Evolutionary conservation across 177 flowering plant species (phyloP).

Genomic region (Telopea speciosissima): DNA sequence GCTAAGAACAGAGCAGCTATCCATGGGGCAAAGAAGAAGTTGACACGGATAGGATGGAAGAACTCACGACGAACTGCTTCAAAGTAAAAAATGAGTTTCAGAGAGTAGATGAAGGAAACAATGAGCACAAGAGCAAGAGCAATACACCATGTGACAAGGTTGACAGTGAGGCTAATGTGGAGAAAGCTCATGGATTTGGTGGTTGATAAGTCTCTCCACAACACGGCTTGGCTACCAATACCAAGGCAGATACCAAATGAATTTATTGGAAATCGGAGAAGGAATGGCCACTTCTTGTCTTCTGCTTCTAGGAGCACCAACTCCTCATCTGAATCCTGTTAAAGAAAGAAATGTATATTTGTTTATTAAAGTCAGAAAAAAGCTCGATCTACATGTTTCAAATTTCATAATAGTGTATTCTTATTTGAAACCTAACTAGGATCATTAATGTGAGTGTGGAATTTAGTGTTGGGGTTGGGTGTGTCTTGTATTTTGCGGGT

Average conservation of each 20-base stretch:
- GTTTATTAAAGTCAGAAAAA: too few relatives aligned
- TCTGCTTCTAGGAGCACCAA: slow-evolving; percentile 41
- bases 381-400: too few relatives aligned
- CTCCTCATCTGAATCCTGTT: slow-evolving; percentile 55
- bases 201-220: slow-evolving; percentile 68
- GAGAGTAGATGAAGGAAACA: slow-evolving; percentile 38
- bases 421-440: too few relatives aligned
- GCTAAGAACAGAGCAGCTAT: slow-evolving; percentile 54
- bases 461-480: too few relatives aligned
- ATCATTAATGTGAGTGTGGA: too few relatives aligned
- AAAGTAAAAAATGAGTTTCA: slow-evolving; percentile 62
- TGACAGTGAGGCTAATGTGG: slow-evolving; percentile 38
- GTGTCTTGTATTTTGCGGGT: too few relatives aligned
- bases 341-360: too few relatives aligned
- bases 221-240: slow-evolving; percentile 73
- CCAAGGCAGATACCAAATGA: slow-evolving; percentile 81
- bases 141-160: slow-evolving; percentile 59
- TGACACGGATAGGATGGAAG: slow-evolving; percentile 71
- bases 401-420: too few relatives aligned
- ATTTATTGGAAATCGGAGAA: slow-evolving; percentile 59
- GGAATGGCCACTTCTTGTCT: slow-evolving; percentile 68
- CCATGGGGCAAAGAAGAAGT: slow-evolving; percentile 90
- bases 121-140: slow-evolving; percentile 35
- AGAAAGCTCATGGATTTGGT: slow-evolving; percentile 49
- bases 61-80: slow-evolving; percentile 85